A percentile compares a stretch with the other conserved stretches of the same genome.
Evolutionary conservation across 108 stramenopile species (phyloP).

Genomic region (Cylindrotheca closterium): DNA sequence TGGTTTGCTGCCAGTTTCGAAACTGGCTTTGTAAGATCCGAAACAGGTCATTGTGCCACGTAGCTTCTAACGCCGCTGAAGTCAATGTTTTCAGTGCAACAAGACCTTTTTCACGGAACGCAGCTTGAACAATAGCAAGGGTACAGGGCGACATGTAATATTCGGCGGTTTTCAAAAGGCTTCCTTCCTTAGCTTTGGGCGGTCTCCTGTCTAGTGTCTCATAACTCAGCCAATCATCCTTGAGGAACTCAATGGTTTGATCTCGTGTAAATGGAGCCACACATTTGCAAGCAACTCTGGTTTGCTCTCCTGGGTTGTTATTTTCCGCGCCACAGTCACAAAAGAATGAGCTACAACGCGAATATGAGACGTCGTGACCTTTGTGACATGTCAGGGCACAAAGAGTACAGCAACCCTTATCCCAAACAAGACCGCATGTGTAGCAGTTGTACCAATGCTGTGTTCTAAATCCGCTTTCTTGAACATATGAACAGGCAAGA

Average conservation of each 20-base stretch:
- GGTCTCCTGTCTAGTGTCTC: too few relatives aligned
- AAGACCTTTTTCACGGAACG: conserved; percentile 1
- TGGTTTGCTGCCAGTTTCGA: conserved; percentile 1
- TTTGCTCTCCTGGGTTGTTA: conserved; percentile 32
- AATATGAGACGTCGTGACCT: conserved; percentile 85
- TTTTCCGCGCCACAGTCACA: conserved; percentile 88
- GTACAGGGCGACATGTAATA: not conserved
- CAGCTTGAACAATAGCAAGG: conserved; percentile 9
- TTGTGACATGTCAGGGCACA: conserved; percentile 80
- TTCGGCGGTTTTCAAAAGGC: not conserved
- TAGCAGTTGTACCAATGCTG: conserved; percentile 87
- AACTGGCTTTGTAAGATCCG: conserved; percentile 7
- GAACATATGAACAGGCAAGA: conserved; percentile 61
- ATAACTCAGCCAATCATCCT: conserved; percentile 15
- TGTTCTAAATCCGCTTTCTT: conserved; percentile 74
- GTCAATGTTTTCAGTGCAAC: conserved; percentile 3
- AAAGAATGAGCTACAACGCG: conserved; percentile 79
- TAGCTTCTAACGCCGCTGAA: not conserved
- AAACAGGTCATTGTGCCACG: conserved; percentile 19
- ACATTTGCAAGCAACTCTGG: conserved; percentile 63
- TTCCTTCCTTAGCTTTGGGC: not conserved
- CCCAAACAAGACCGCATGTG: conserved; percentile 82
- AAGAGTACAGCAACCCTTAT: conserved; percentile 83
- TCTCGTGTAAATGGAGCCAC: conserved; percentile 44
- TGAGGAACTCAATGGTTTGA: conserved; percentile 23